A percentile compares a stretch with the other conserved stretches of the same genome.
Conservation (phyloP, 805 yeast species). For the Starmerella vitae region DNA sequence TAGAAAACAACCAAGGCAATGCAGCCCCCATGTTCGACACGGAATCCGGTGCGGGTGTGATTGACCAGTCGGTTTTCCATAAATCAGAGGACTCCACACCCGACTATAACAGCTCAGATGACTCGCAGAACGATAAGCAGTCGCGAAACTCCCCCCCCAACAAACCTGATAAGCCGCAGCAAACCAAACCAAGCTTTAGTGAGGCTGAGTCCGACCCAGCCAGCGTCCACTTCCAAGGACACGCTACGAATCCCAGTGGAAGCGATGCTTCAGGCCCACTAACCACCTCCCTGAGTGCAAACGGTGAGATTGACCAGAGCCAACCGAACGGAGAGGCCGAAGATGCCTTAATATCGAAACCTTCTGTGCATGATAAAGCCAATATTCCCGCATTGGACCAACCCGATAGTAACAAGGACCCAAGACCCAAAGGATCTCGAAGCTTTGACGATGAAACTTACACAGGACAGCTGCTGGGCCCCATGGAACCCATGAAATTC, state of each 20-base stretch:
- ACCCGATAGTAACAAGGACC: neutral
- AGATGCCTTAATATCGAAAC: constrained; percentile 2
- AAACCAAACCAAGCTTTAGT: neutral
- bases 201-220: neutral
- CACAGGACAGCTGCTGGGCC: constrained; percentile 2
- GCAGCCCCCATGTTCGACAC: too few relatives aligned
- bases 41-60: neutral
- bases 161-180: too few relatives aligned
- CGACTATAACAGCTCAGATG: constrained; percentile 3
- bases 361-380: neutral
- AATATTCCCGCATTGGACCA: neutral
- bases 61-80: neutral
- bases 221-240: constrained; percentile 2
- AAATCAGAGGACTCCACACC: neutral
- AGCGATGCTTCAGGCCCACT: neutral
- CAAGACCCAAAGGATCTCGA: too few relatives aligned
- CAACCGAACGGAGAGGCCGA: constrained; percentile 4
- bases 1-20: too few relatives aligned
- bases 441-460: too few relatives aligned
- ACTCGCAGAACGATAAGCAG: neutral
- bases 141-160: too few relatives aligned
- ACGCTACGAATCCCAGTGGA: neutral
- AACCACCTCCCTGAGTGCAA: neutral
- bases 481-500: constrained; percentile 12
- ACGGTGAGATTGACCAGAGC: neutral